Percentiles rank a stretch among this genome's conserved stretches.
Conservation (phyloP, 2,329 filamentous ascomycete species). For the Fonsecaea erecta region DNA sequence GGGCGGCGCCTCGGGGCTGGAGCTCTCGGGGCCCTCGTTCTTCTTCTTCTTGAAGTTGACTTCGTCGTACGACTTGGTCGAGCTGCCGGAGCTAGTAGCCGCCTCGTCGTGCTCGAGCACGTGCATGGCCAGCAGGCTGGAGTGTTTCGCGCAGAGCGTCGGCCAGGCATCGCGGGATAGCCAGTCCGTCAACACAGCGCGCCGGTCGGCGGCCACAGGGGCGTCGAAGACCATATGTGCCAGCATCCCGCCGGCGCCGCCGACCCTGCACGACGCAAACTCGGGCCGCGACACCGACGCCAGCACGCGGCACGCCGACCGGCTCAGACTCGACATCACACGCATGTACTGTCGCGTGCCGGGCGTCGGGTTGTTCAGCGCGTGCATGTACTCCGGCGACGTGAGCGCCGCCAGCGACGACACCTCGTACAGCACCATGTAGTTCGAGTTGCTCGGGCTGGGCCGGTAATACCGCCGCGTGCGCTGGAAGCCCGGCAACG, state of each 20-base stretch:
- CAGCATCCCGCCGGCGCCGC: conserved; percentile 15
- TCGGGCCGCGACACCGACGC: conserved; percentile 13
- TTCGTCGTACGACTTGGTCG: conserved; percentile 25
- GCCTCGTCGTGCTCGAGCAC: conserved; percentile 21
- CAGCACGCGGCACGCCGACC: conserved; percentile 20
- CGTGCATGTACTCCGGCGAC: conserved; percentile 20
- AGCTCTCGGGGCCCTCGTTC: not conserved
- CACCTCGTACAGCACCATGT: conserved; percentile 24
- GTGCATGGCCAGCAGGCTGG: conserved; percentile 21
- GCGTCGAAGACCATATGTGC: conserved; percentile 17
- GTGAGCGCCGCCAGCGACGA: conserved; percentile 18
- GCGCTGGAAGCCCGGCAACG: conserved; percentile 21
- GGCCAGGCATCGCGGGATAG: not conserved
- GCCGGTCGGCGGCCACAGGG: not conserved
- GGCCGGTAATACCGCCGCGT: conserved; percentile 21
- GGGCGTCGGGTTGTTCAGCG: conserved; percentile 45
- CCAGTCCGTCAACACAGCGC: conserved; percentile 3
- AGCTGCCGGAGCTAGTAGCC: conserved; percentile 11
- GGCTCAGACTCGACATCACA: conserved; percentile 36
- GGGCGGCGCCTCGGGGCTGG: not conserved
- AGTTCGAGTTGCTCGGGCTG: conserved; percentile 8
- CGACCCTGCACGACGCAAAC: conserved; percentile 3
- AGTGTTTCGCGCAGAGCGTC: not conserved
- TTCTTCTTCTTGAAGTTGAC: conserved; percentile 8
- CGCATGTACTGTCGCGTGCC: conserved; percentile 74